These are phyloP conservation scores for Penicillium fimorum DNA, from an alignment of 495 filamentous ascomycete genomes.

Conservation along the genomic window DNA sequence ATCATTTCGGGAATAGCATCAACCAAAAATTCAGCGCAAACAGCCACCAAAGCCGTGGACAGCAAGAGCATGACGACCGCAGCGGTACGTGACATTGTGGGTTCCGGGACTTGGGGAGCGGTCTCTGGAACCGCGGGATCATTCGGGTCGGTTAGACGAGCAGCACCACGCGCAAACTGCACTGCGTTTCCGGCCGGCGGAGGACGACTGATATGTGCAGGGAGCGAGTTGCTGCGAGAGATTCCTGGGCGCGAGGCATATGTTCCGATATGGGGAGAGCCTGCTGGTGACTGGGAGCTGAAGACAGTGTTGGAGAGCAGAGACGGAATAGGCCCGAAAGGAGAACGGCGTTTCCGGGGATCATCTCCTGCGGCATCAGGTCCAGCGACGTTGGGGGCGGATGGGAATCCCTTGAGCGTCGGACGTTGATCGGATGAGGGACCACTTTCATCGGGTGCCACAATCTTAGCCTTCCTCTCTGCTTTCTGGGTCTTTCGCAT, in stretches of 20 bases:
- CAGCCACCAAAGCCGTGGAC: constrained; percentile 75
- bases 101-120: constrained; percentile 46
- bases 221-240: constrained; percentile 76
- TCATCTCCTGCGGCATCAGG: constrained; percentile 19
- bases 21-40: constrained; percentile 87
- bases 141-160: constrained; percentile 26
- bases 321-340: constrained; percentile 56
- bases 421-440: neutral
- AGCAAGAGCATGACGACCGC: constrained; percentile 71
- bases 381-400: constrained; percentile 19
- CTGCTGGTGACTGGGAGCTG: constrained; percentile 37
- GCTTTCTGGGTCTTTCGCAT: constrained; percentile 28
- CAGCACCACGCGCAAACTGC: constrained; percentile 39
- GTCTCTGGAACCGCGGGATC: constrained; percentile 29
- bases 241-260: constrained; percentile 51
- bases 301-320: constrained; percentile 68
- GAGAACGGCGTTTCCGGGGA: constrained; percentile 25
- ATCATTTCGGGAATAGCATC: constrained; percentile 75
- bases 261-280: constrained; percentile 40
- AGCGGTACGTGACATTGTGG: constrained; percentile 67
- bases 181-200: constrained; percentile 42
- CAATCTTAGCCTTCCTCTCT: constrained; percentile 12
- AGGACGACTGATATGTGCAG: constrained; percentile 61
- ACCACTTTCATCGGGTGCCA: neutral
- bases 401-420: constrained; percentile 17